phyloP scores from a whole-genome alignment of 148 eudicot species.

The Suaeda aralocaspica region DNA sequence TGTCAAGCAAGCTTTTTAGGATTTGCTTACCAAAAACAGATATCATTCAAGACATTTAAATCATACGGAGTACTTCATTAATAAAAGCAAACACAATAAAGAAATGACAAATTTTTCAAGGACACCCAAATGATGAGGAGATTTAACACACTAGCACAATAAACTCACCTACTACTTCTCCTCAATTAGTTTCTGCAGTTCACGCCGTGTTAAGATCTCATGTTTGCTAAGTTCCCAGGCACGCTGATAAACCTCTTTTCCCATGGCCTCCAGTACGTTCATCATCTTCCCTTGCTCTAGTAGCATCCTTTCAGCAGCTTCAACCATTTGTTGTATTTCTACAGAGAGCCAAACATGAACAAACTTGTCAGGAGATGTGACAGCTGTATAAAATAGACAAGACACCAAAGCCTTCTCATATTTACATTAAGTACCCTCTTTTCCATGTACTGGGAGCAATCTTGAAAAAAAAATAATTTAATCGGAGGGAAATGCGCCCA shows the following conservation, averaged over 20 bases:
- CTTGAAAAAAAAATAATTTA: background rate
- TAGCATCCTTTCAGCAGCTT: conserved; percentile 52
- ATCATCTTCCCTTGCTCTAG: conserved; percentile 66
- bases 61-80: too few relatives aligned
- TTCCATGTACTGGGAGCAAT: background rate
- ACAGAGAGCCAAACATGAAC: conserved; percentile 13
- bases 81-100: too few relatives aligned
- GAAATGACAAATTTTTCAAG: too few relatives aligned
- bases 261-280: conserved; percentile 56
- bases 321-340: conserved; percentile 68
- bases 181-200: conserved; percentile 74
- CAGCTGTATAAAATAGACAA: background rate
- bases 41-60: too few relatives aligned
- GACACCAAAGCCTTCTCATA: background rate
- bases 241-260: conserved; percentile 53
- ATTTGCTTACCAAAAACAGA: too few relatives aligned
- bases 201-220: conserved; percentile 72
- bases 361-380: background rate
- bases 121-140: too few relatives aligned
- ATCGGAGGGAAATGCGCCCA: background rate
- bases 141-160: too few relatives aligned
- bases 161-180: conserved; percentile 71
- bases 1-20: too few relatives aligned
- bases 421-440: background rate
- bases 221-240: conserved; percentile 56